These are phyloP conservation scores for Colletotrichum lini DNA, from an alignment of 2,329 filamentous ascomycete species.

Conservation along the genomic window DNA sequence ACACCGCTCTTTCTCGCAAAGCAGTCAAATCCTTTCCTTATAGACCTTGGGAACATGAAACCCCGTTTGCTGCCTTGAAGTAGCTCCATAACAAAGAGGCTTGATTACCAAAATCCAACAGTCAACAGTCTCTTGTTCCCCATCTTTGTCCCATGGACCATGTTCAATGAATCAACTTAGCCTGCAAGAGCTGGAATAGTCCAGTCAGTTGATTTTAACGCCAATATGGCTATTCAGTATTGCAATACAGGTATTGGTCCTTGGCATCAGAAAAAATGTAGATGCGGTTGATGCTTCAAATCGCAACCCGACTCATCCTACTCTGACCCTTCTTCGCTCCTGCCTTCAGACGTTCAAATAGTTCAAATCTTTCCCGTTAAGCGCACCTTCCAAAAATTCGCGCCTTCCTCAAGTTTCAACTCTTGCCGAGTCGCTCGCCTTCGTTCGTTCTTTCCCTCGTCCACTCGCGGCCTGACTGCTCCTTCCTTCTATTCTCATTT, in stretches of 20 bases:
- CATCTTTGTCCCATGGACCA: background rate
- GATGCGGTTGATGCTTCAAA: background rate
- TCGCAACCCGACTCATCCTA: background rate
- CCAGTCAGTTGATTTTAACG: no score
- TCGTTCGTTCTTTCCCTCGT: background rate
- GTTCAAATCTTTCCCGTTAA: background rate
- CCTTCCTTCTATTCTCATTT: background rate
- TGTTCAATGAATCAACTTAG: background rate
- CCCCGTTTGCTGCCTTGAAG: background rate
- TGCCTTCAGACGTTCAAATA: background rate
- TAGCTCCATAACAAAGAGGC: background rate
- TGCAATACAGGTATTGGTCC: no score
- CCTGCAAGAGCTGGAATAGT: background rate
- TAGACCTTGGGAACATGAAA: background rate
- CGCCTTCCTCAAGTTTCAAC: background rate
- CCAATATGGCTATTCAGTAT: no score
- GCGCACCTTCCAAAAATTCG: background rate
- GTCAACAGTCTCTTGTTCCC: background rate
- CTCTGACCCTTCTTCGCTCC: background rate
- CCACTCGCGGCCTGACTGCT: no score
- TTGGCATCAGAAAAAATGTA: background rate
- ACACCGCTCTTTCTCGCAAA: rapidly evolving
- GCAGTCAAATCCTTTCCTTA: background rate
- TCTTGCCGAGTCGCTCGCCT: no score
- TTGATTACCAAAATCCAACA: background rate